Percentiles rank a stretch among this genome's conserved stretches.
These are phyloP conservation scores for Melanopsichium pennsylvanicum DNA, from an alignment of 1,284 basidiomycete species.

Conservation along the genomic window DNA sequence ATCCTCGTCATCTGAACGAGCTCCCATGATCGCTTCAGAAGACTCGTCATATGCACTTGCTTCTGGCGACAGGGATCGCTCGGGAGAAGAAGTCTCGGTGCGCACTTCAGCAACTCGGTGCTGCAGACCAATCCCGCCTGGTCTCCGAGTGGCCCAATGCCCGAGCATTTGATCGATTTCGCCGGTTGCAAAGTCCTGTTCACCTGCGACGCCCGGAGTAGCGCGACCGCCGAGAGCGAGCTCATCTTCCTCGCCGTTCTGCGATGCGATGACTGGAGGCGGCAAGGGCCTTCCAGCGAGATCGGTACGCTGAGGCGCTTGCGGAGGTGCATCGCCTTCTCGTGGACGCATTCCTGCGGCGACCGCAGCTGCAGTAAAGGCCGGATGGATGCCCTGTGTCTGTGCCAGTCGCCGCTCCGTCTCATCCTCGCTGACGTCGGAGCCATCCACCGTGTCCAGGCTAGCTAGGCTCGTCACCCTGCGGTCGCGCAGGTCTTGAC, in stretches of 20 bases:
- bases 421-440: slow-evolving; percentile 57
- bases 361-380: slow-evolving; percentile 32
- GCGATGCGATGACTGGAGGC: slow-evolving; percentile 59
- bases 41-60: slow-evolving; percentile 11
- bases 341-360: slow-evolving; percentile 24
- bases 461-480: slow-evolving; percentile 54
- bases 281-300: slow-evolving; percentile 55
- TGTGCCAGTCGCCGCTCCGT: slow-evolving; percentile 45
- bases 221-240: slow-evolving; percentile 47
- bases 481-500: slow-evolving; percentile 41
- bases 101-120: slow-evolving; percentile 37
- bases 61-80: slow-evolving; percentile 38
- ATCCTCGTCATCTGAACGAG: slow-evolving; percentile 43
- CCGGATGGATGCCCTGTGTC: slow-evolving; percentile 32
- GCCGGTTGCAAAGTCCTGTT: slow-evolving; percentile 51
- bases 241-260: slow-evolving; percentile 43
- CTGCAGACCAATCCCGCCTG: slow-evolving; percentile 20
- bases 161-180: slow-evolving; percentile 60
- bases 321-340: slow-evolving; percentile 25
- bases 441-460: slow-evolving; percentile 48
- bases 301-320: slow-evolving; percentile 49
- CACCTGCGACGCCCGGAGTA: slow-evolving; percentile 38
- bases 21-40: slow-evolving; percentile 23
- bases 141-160: slow-evolving; percentile 36
- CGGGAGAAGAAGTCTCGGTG: slow-evolving; percentile 30